Evolutionary conservation across 352 stramenopile genomes (phyloP).

Genomic region (Achlya hypogyna): DNA sequence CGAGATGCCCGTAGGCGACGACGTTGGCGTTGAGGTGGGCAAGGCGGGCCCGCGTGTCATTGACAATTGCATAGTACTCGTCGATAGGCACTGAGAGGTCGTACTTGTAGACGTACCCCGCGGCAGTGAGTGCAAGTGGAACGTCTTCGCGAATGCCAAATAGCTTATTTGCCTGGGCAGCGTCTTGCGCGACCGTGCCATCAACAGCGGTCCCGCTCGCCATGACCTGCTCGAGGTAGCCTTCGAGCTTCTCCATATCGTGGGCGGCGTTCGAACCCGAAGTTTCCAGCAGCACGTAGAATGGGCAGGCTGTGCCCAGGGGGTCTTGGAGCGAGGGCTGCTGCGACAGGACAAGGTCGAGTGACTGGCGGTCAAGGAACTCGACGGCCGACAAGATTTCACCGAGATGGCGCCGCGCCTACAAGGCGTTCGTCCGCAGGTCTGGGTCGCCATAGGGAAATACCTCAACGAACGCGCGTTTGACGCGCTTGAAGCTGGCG

Average conservation of each 20-base stretch:
- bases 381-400: conserved; percentile 96
- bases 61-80: conserved; percentile 87
- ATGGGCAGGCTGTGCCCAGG: conserved; percentile 54
- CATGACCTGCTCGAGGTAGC: conserved; percentile 73
- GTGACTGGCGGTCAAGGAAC: conserved; percentile 88
- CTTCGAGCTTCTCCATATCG: conserved; percentile 88
- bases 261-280: conserved; percentile 86
- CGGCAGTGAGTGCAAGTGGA: conserved; percentile 71
- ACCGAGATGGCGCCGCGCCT: conserved; percentile 79
- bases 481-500: conserved; percentile 77
- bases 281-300: conserved; percentile 94
- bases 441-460: too few relatives aligned
- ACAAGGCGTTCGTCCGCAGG: too few relatives aligned
- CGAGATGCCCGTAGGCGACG: conserved; percentile 91
- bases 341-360: conserved; percentile 80
- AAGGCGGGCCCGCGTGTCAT: conserved; percentile 61
- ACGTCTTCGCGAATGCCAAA: conserved; percentile 94
- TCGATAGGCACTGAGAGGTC: conserved; percentile 91
- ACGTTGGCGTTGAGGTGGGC: conserved; percentile 38
- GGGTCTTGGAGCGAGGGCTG: conserved; percentile 58
- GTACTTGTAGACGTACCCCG: conserved; percentile 96
- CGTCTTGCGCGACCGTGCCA: conserved; percentile 90
- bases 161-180: conserved; percentile 82
- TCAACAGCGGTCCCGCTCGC: conserved; percentile 69
- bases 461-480: conserved; percentile 58